These are phyloP conservation scores for Paraphysoderma sedebokerense DNA, from an alignment of 371 early-diverging fungal species.

Conservation along the genomic window DNA sequence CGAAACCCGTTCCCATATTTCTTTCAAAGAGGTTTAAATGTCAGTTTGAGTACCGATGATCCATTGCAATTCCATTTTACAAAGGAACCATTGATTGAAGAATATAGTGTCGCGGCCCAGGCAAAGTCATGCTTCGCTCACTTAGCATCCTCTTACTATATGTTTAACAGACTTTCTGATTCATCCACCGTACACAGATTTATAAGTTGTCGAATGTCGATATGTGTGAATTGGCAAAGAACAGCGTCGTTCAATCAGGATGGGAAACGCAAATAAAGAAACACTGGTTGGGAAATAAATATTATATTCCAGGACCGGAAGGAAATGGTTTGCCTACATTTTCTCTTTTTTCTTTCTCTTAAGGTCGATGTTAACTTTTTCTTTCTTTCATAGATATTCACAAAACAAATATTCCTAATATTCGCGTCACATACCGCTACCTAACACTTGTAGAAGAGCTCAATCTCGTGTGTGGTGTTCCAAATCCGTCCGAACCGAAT, in stretches of 20 bases:
- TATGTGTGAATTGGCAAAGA: slow-evolving; percentile 95
- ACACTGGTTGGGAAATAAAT: slow-evolving; percentile 82
- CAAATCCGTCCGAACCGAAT: too few relatives aligned
- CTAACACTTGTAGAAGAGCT: slow-evolving; percentile 73
- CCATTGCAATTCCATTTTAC: slow-evolving; percentile 98
- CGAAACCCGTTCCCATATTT: slow-evolving; percentile 89
- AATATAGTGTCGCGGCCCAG: slow-evolving; percentile 96
- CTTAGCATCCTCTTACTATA: background rate
- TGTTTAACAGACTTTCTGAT: background rate
- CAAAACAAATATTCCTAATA: slow-evolving; percentile 91
- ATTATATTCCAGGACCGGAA: slow-evolving; percentile 53
- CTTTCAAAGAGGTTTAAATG: slow-evolving; percentile 92
- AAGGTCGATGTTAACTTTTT: background rate
- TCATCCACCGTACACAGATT: slow-evolving; percentile 32
- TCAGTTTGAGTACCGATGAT: slow-evolving; percentile 93
- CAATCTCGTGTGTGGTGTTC: slow-evolving; percentile 8
- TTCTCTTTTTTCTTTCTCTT: background rate
- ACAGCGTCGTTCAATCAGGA: slow-evolving; percentile 87
- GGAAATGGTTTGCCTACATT: slow-evolving; percentile 40
- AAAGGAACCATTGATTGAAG: slow-evolving; percentile 96
- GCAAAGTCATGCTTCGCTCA: slow-evolving; percentile 9
- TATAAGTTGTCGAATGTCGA: slow-evolving; percentile 89
- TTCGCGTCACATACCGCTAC: slow-evolving; percentile 72
- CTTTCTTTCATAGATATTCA: slow-evolving; percentile 45
- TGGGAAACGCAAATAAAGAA: slow-evolving; percentile 80